Base-by-base conservation (phyloP, 176 grass and related monocot species). In the Paspalum notatum region DNA sequence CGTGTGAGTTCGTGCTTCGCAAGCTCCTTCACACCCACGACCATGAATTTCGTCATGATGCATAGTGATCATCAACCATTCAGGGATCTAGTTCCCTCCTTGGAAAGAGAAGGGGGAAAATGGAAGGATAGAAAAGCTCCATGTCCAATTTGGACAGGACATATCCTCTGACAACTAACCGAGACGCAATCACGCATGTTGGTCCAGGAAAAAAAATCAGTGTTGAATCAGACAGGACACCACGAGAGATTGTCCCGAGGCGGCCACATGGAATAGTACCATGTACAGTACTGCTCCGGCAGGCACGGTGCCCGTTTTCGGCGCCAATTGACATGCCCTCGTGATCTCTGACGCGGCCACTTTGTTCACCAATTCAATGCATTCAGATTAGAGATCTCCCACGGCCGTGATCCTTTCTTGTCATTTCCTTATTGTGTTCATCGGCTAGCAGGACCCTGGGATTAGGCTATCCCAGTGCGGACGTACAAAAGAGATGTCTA, bases 341-440 rank as follows among this genome's bases (percentile, higher is more conserved):
- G 62, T 56, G 5, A 27, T 61, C 60, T 51, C 43, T 8, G 66
- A 20, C 22, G 68, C 22, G 68, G 63, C 76, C 51, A 25, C 62
- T 32, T 69, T 89, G 27, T 80, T 60, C 76, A 84, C 84, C 18
- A 80, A 62, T 75, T 89, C 18, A 80, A 62, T 75, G 53, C 11
- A 7, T 2, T 84, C 24, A 68, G 39, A 62, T 47, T 68, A 3
- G 55, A 20, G 55, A 20, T 71, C 4, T 11, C 24, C 17, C 21
- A 40, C 27, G 25, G 13, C 43, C 57, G 69, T 62, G 40, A 25
- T 32, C 8, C 44, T 47, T 66, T 74, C 16, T 45, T 49, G 20
- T 6, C n/a, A 54, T 22, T 14, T 66, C 42, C 24, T 7, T 75
- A 57, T n/a, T n/a, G n/a, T 74, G 22, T 10, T 47, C 37, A 61